These are phyloP conservation scores for Verticillium tricorpus DNA, from an alignment of 2,329 filamentous ascomycete genomes.

Conservation along the genomic window DNA sequence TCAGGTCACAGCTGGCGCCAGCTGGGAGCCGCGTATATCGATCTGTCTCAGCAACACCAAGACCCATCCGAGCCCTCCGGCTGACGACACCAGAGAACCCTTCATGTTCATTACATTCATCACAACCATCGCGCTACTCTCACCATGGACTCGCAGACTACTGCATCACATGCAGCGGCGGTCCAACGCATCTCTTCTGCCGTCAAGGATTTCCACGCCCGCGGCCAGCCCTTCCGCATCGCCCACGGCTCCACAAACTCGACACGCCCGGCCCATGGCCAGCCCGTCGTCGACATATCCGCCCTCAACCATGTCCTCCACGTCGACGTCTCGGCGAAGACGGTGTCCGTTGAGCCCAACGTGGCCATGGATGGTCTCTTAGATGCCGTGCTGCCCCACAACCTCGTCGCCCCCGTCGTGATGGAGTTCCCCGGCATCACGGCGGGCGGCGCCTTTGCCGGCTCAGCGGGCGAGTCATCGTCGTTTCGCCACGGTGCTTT, in stretches of 20 bases:
- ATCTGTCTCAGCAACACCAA: background rate
- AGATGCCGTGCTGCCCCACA: conserved; percentile 48
- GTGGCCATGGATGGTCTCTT: conserved; percentile 64
- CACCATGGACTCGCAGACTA: background rate
- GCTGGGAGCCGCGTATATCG: background rate
- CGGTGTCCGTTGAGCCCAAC: conserved; percentile 65
- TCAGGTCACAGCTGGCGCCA: background rate
- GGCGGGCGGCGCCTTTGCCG: conserved; percentile 62
- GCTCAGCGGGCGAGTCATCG: conserved; percentile 64
- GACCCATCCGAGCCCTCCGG: background rate
- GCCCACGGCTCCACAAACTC: conserved; percentile 75
- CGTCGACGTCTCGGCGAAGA: conserved; percentile 48
- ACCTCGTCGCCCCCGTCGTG: conserved; percentile 60
- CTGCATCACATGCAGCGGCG: conserved; percentile 31
- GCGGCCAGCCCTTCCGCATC: conserved; percentile 60
- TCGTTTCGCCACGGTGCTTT: conserved; percentile 65
- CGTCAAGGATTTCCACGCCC: conserved; percentile 37
- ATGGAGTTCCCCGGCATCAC: conserved; percentile 74
- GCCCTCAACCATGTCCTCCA: conserved; percentile 56
- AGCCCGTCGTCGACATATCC: conserved; percentile 64
- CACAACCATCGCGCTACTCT: background rate
- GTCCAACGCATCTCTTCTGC: conserved; percentile 38
- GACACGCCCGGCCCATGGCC: conserved; percentile 53
- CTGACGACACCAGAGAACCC: background rate
- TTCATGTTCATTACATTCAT: background rate